Conservation (phyloP, 495 filamentous ascomycete species). For the Penicillium daleae region DNA sequence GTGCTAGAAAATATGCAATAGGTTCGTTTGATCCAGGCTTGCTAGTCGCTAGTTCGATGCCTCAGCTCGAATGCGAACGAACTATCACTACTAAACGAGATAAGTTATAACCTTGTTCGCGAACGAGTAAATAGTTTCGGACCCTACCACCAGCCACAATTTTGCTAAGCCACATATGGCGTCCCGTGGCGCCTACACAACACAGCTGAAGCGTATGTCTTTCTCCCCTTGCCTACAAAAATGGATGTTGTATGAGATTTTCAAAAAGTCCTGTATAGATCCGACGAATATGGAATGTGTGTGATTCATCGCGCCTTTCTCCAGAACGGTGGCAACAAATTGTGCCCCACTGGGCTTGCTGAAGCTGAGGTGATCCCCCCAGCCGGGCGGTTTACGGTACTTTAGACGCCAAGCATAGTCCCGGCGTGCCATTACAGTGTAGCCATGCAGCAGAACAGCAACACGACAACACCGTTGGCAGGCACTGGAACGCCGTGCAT, state of each 20-base stretch:
- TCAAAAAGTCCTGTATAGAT: not conserved
- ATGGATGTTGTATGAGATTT: no score
- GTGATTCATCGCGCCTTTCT: constrained; percentile 5
- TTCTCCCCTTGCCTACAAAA: not conserved
- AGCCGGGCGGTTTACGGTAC: not conserved
- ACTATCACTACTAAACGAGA: not conserved
- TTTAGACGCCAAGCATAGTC: not conserved
- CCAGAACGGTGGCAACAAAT: constrained; percentile 6
- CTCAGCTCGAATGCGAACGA: not conserved
- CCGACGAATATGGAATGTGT: not conserved
- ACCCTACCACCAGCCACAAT: constrained; percentile 9
- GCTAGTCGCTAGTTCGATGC: constrained; percentile 3
- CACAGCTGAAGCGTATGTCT: constrained; percentile 22
- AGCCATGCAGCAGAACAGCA: not conserved
- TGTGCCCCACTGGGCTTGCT: constrained; percentile 2
- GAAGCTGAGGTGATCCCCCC: constrained; percentile 3
- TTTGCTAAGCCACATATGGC: constrained; percentile 25
- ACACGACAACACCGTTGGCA: not conserved
- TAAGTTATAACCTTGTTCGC: no score
- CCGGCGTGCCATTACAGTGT: not conserved
- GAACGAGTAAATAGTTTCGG: not conserved
- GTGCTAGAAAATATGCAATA: not conserved
- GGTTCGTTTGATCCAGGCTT: not conserved
- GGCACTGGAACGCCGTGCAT: not conserved
- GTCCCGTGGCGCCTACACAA: constrained; percentile 19